phyloP scores from a whole-genome alignment of 2,329 filamentous ascomycete genomes.

The Alternaria sp. region DNA sequence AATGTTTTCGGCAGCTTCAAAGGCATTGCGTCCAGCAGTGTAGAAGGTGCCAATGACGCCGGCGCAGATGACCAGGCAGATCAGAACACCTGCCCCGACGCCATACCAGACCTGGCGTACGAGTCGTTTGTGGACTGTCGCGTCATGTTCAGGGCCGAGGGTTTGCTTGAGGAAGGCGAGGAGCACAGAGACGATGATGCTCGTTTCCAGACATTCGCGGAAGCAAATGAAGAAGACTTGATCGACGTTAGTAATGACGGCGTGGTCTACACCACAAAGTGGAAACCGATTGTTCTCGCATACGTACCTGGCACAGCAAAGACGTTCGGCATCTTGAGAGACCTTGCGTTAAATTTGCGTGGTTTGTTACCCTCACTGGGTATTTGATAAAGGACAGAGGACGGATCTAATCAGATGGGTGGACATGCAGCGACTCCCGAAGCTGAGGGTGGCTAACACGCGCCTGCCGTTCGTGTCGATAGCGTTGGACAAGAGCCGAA shows the following conservation, averaged over 20 bases:
- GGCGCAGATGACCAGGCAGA: slow-evolving; percentile 68
- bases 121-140: slow-evolving; percentile 69
- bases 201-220: slow-evolving; percentile 81
- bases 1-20: slow-evolving; percentile 72
- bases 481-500: slow-evolving; percentile 18
- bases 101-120: slow-evolving; percentile 74
- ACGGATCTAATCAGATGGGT: slow-evolving; percentile 34
- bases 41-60: slow-evolving; percentile 76
- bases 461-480: slow-evolving; percentile 4
- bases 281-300: neutral
- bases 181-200: slow-evolving; percentile 85
- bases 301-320: slow-evolving; percentile 70
- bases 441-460: neutral
- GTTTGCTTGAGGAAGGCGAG: slow-evolving; percentile 85
- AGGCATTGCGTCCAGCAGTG: slow-evolving; percentile 69
- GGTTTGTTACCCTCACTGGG: neutral
- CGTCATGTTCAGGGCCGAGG: slow-evolving; percentile 69
- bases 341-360: neutral
- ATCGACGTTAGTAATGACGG: neutral
- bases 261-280: neutral
- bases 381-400: slow-evolving; percentile 13
- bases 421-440: neutral
- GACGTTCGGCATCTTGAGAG: slow-evolving; percentile 64
- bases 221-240: slow-evolving; percentile 88
- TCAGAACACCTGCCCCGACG: slow-evolving; percentile 64